Evolutionary conservation across 768 basidiomycete species (phyloP).

Genomic region (Suillus americanus): DNA sequence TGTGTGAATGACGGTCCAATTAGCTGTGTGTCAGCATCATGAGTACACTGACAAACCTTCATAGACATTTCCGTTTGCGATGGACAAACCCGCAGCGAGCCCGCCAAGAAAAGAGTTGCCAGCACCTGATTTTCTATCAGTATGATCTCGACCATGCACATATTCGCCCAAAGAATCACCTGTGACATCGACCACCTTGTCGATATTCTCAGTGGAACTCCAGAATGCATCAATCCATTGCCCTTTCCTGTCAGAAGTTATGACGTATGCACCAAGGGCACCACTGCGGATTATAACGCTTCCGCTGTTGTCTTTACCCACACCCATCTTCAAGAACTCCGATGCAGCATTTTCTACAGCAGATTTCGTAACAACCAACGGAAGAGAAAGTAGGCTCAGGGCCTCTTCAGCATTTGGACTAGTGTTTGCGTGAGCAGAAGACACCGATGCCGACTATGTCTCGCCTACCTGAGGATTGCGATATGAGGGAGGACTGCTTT

Average conservation of each 20-base stretch:
- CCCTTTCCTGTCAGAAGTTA: conserved; percentile 39
- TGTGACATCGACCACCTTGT: conserved; percentile 77
- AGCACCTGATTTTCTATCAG: conserved; percentile 54
- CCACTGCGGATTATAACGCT: conserved; percentile 77
- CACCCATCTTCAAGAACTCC: conserved; percentile 58
- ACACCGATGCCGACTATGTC: neutral
- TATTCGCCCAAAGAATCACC: conserved; percentile 34
- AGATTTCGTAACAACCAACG: conserved; percentile 38
- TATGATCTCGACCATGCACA: neutral
- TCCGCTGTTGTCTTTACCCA: conserved; percentile 50
- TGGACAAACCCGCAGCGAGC: conserved; percentile 67
- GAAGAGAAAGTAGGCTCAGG: conserved; percentile 59
- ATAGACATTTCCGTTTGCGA: conserved; percentile 57
- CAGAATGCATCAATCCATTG: conserved; percentile 80
- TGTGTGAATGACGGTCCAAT: conserved; percentile 13
- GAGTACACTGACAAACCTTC: conserved; percentile 49
- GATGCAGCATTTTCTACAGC: conserved; percentile 67
- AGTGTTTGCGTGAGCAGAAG: conserved; percentile 1
- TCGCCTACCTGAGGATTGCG: conserved; percentile 62
- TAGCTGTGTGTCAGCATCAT: conserved; percentile 10
- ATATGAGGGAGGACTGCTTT: conserved; percentile 56
- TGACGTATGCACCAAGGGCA: conserved; percentile 66
- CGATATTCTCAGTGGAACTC: conserved; percentile 39
- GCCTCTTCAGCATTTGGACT: conserved; percentile 92
- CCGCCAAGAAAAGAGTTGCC: conserved; percentile 90